Evolutionary conservation across 257 asterid genomes (phyloP).

Genomic region (Euphrasia confusa): DNA sequence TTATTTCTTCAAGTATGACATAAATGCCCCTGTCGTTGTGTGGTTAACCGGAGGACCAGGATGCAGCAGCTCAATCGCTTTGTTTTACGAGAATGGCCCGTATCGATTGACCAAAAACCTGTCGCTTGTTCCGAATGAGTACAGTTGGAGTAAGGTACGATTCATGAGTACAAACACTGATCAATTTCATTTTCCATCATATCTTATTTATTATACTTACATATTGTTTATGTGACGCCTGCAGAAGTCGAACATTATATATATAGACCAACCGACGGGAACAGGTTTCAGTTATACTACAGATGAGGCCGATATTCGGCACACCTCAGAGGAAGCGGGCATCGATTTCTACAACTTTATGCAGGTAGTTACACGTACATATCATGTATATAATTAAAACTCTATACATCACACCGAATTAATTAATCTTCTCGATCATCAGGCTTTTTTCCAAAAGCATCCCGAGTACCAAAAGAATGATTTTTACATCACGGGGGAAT

Average conservation of each 20-base stretch:
- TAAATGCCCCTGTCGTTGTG: slow-evolving; percentile 57
- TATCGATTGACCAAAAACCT: slow-evolving; percentile 40
- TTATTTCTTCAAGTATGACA: slow-evolving; percentile 45
- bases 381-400: too few relatives aligned
- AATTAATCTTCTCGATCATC: neutral
- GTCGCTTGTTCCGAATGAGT: slow-evolving; percentile 67
- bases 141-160: slow-evolving; percentile 80
- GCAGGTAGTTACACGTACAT: slow-evolving; percentile 28
- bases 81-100: slow-evolving; percentile 85
- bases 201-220: too few relatives aligned
- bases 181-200: too few relatives aligned
- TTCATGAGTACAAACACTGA: too few relatives aligned
- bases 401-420: too few relatives aligned
- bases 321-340: slow-evolving; percentile 42
- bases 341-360: slow-evolving; percentile 47
- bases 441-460: slow-evolving; percentile 50
- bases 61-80: slow-evolving; percentile 67
- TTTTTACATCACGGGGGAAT: slow-evolving; percentile 54
- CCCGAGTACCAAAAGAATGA: slow-evolving; percentile 41
- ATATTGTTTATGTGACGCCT: too few relatives aligned
- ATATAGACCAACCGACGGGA: slow-evolving; percentile 54
- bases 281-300: slow-evolving; percentile 61
- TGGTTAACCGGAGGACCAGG: slow-evolving; percentile 95
- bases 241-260: slow-evolving; percentile 49
- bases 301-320: slow-evolving; percentile 38